Evolutionary conservation across 495 filamentous ascomycete genomes (phyloP), one percentile per base, ranked within the genome.

Genomic region (Penicillium parvum): DNA sequence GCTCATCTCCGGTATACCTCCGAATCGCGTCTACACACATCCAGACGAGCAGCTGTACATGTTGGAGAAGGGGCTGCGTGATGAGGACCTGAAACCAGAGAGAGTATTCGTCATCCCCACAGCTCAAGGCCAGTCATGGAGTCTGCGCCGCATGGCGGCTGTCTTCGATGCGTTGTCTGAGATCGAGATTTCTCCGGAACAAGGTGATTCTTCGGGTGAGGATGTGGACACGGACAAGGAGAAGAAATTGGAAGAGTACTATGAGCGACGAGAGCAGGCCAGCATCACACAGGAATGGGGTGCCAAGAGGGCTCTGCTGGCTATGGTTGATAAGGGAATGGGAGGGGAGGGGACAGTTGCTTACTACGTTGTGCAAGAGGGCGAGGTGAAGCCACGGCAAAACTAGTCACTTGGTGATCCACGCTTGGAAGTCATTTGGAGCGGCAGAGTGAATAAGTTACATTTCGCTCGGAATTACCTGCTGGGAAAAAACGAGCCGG

Each of bases 351-450:
- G 89, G 32, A 97, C 92, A 2, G 77, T 97, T 15, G 87, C 91
- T 3, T 97, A 95, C 61, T 99, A 99, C 60, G 78, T 95, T 54
- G 79, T 96, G 30, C 90, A 95, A 50, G 91, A 96, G 62, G 94
- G 94, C 2, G 79, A 95, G 34, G 90, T 98, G 18, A 98, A 97
- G 66, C 92, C 94, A 3, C 72, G 94, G 44, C 92, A 96, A 60
- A 98, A 98, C 63, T 98, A 64, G 32, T 37, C 23, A 8, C 26
- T 32, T 28, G 36, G 22, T 26, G 18, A 8, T 26, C 9, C 26
- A 15, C 11, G 16, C 12, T 12, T n/a, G 15, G 8, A 30, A 25
- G 17, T 7, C 9, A n/a, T 15, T 25, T 17, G 26, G 10, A 15
- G 12, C 20, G 11, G 5, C 18, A 42, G 15, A 38, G 49, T 37